Conservation (phyloP, 1,139 yeast species). For the Suhomyces kunorum region DNA sequence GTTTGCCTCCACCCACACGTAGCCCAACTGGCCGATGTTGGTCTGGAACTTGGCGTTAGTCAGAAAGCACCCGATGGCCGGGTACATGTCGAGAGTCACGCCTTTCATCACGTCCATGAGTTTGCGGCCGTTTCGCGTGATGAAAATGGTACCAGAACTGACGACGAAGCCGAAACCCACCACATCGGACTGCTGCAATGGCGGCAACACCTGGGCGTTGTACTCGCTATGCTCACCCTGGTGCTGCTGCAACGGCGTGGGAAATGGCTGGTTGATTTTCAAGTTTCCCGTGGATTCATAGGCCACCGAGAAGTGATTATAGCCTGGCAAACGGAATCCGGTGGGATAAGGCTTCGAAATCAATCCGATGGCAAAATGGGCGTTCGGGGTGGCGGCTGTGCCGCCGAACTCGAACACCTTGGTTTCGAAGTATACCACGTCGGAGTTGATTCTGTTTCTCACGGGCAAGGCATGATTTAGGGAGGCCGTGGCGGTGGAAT, state of each 20-base stretch:
- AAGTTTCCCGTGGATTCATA: conserved; percentile 85
- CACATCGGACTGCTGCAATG: conserved; percentile 79
- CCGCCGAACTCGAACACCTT: conserved; percentile 55
- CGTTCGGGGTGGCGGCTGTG: conserved; percentile 41
- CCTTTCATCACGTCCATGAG: conserved; percentile 82
- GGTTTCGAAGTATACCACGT: conserved; percentile 69
- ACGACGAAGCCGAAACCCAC: conserved; percentile 90
- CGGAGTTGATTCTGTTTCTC: conserved; percentile 54
- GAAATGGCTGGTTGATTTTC: conserved; percentile 76
- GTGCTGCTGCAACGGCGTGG: conserved; percentile 51
- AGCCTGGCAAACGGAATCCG: conserved; percentile 83
- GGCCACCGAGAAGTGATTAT: conserved; percentile 77
- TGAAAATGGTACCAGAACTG: conserved; percentile 77
- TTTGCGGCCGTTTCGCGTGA: conserved; percentile 89
- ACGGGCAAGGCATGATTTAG: conserved; percentile 67
- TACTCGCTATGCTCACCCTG: conserved; percentile 47
- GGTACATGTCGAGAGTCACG: conserved; percentile 77
- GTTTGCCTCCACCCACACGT: conserved; percentile 93
- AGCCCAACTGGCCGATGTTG: conserved; percentile 89
- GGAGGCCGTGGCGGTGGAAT: conserved; percentile 48
- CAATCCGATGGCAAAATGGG: conserved; percentile 70
- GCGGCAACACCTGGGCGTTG: conserved; percentile 74
- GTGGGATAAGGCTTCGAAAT: conserved; percentile 86
- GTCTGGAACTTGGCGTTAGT: conserved; percentile 74
- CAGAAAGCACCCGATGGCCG: conserved; percentile 82